A percentile compares a stretch with the other conserved stretches of the same genome.
Evolutionary conservation across 805 yeast genomes (phyloP).

Genomic region (Komagataella pastoris): DNA sequence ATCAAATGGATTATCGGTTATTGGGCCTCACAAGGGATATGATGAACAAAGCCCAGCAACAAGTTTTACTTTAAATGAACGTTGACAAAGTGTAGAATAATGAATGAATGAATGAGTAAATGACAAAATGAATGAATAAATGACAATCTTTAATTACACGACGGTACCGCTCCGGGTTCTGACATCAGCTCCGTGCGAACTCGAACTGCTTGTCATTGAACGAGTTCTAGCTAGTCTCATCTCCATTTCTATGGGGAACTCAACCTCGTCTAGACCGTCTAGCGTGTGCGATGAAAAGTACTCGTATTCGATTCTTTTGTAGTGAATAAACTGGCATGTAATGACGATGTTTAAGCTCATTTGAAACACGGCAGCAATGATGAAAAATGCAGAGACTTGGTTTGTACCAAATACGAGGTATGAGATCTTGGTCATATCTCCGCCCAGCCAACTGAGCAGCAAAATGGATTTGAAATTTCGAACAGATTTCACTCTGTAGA

Average conservation of each 20-base stretch:
- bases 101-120: not conserved
- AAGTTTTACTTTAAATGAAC: not conserved
- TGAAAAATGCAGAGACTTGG: conserved; percentile 50
- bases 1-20: not conserved
- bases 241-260: not conserved
- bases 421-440: conserved; percentile 68
- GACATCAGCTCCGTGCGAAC: not conserved
- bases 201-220: not conserved
- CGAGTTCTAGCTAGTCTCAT: not conserved
- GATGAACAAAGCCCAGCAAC: not conserved
- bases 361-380: conserved; percentile 65
- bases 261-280: not conserved
- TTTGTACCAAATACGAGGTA: conserved; percentile 68
- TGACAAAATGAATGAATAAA: not conserved
- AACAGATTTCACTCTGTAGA: conserved; percentile 51
- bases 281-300: not conserved
- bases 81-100: not conserved
- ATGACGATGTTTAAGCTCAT: conserved; percentile 62
- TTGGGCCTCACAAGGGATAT: not conserved
- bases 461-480: conserved; percentile 71
- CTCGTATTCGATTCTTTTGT: conserved; percentile 20
- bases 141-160: not conserved
- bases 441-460: conserved; percentile 76
- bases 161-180: not conserved
- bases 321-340: conserved; percentile 60